These are phyloP conservation scores for Lithospermum erythrorhizon DNA, from an alignment of 257 asterid genomes.

Conservation along the genomic window DNA sequence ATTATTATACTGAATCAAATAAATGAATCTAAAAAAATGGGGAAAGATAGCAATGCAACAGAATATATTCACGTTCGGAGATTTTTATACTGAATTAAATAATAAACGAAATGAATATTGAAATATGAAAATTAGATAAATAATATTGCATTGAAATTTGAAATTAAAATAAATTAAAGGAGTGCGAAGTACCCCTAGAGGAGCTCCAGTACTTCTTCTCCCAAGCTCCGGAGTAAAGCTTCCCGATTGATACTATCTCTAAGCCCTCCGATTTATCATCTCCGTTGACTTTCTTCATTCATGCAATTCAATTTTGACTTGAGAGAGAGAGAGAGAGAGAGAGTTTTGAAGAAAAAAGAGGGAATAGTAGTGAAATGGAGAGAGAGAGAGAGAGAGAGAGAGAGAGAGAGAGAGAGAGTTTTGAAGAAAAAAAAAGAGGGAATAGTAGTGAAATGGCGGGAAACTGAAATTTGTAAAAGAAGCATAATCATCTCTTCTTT, in stretches of 20 bases:
- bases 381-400: constrained; percentile 1
- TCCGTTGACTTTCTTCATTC: constrained; percentile 34
- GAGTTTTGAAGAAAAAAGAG: too few relatives aligned
- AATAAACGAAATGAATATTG: neutral
- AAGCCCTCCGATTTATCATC: constrained; percentile 51
- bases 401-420: too few relatives aligned
- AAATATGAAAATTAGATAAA: neutral
- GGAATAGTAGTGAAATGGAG: neutral
- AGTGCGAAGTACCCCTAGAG: constrained; percentile 57
- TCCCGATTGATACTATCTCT: constrained; percentile 70
- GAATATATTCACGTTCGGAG: too few relatives aligned
- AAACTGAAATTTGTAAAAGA: too few relatives aligned
- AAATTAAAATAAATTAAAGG: neutral
- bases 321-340: too few relatives aligned
- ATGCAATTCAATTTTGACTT: neutral
- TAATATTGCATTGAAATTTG: too few relatives aligned
- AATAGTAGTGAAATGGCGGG: too few relatives aligned
- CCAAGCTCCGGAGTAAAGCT: constrained; percentile 66
- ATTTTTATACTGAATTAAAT: too few relatives aligned
- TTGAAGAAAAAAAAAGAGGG: too few relatives aligned
- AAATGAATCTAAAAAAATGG: too few relatives aligned
- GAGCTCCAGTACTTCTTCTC: constrained; percentile 99
- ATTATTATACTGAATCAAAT: neutral
- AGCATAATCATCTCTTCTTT: too few relatives aligned
- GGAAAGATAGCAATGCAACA: too few relatives aligned